Conservation (phyloP, 2,329 filamentous ascomycete genomes). For the Cladophialophora psammophila region DNA sequence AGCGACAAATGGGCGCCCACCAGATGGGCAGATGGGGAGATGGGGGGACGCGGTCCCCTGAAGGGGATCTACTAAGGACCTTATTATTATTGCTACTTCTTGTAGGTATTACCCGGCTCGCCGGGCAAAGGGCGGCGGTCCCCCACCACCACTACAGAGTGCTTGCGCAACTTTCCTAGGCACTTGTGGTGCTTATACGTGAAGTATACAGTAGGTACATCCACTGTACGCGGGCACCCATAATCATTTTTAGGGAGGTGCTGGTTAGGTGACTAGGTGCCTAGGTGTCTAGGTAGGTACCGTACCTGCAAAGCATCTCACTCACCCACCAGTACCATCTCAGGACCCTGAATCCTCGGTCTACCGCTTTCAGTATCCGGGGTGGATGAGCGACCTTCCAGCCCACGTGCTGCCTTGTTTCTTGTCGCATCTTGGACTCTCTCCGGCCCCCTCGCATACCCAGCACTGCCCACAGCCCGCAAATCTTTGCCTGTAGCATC, state of each 20-base stretch:
- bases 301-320: background rate
- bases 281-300: background rate
- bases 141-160: too few relatives aligned
- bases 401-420: slow-evolving; percentile 18
- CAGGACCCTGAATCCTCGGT: background rate
- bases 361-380: slow-evolving; percentile 9
- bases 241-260: too few relatives aligned
- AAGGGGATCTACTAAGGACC: background rate
- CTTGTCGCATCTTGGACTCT: background rate
- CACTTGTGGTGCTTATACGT: too few relatives aligned
- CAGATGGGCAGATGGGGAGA: background rate
- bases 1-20: too few relatives aligned
- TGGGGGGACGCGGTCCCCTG: background rate
- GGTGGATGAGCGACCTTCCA: slow-evolving; percentile 5
- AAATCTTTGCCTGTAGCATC: slow-evolving; percentile 3
- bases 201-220: too few relatives aligned
- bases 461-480: slow-evolving; percentile 1
- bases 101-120: too few relatives aligned
- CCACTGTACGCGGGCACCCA: too few relatives aligned
- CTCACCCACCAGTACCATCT: background rate
- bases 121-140: too few relatives aligned
- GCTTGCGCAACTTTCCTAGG: too few relatives aligned
- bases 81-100: too few relatives aligned
- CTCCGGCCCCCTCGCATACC: background rate
- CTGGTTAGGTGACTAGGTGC: background rate